These are phyloP conservation scores for Saturnispora zaruensis DNA, from an alignment of 805 yeast species.

Conservation along the genomic window DNA sequence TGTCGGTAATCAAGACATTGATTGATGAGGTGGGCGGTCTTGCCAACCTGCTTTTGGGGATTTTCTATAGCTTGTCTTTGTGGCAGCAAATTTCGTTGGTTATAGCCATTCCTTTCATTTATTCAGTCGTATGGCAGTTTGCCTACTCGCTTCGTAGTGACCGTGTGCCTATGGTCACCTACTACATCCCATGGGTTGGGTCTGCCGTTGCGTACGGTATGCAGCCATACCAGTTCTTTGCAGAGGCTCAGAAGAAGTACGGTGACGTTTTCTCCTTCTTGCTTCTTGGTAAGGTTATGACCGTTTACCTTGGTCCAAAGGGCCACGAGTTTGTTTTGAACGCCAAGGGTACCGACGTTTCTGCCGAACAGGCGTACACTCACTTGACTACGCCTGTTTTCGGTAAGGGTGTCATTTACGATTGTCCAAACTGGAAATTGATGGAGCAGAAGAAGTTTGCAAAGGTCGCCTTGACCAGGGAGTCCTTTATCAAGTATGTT, in stretches of 20 bases:
- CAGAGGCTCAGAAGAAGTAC: conserved; percentile 63
- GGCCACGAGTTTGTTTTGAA: conserved; percentile 96
- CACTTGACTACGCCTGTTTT: conserved; percentile 99
- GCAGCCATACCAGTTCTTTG: conserved; percentile 89
- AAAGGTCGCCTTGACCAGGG: conserved; percentile 79
- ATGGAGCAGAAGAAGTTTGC: conserved; percentile 99
- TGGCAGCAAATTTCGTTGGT: conserved; percentile 28
- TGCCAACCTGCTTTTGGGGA: conserved; percentile 2
- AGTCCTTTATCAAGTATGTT: conserved; percentile 75
- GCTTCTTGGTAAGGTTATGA: conserved; percentile 83
- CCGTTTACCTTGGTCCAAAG: conserved; percentile 93
- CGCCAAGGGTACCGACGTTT: conserved; percentile 79
- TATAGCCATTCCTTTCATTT: conserved; percentile 49
- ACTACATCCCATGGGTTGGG: conserved; percentile 95
- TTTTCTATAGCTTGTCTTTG: conserved; percentile 17
- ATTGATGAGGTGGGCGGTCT: conserved; percentile 15
- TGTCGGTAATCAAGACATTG: conserved; percentile 23
- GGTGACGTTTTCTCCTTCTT: conserved; percentile 93
- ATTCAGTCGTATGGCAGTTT: conserved; percentile 58
- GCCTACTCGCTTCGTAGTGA: conserved; percentile 65
- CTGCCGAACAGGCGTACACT: conserved; percentile 93
- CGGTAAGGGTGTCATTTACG: conserved; percentile 95
- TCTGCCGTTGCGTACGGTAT: conserved; percentile 83
- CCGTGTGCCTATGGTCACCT: conserved; percentile 82
- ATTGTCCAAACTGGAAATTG: conserved; percentile 84